Conservation (phyloP, 208 protist genomes). For the Crithidia expoeki region DNA sequence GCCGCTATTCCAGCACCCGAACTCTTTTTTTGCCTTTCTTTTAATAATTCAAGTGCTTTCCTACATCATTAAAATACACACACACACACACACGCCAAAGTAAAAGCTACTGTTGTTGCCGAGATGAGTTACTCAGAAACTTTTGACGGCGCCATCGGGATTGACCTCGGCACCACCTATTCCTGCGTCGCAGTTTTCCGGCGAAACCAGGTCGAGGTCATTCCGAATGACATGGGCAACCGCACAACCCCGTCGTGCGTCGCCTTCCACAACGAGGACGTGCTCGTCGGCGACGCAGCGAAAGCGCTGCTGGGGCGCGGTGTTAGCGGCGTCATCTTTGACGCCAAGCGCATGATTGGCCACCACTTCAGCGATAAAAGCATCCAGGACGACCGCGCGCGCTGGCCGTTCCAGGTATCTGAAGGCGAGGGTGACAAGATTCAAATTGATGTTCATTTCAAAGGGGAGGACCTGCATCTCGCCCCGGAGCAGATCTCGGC, state of each 20-base stretch:
- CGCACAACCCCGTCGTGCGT: slow-evolving; percentile 99
- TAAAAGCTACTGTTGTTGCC: neutral
- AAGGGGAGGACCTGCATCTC: slow-evolving; percentile 67
- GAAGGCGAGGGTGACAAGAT: slow-evolving; percentile 60
- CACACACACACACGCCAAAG: slow-evolving; percentile 17
- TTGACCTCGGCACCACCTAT: slow-evolving; percentile 97
- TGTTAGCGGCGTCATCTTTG: slow-evolving; percentile 92
- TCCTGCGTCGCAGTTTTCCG: slow-evolving; percentile 95
- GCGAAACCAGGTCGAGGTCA: slow-evolving; percentile 92
- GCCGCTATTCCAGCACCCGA: too few species aligned
- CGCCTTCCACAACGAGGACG: slow-evolving; percentile 97
- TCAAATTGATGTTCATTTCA: slow-evolving; percentile 60
- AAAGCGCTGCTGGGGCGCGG: slow-evolving; percentile 91
- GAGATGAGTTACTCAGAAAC: slow-evolving; percentile 30
- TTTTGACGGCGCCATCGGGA: slow-evolving; percentile 83
- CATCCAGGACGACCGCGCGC: slow-evolving; percentile 91
- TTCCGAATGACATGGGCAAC: slow-evolving; percentile 99
- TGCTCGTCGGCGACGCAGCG: slow-evolving; percentile 97
- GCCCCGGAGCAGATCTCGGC: slow-evolving; percentile 97
- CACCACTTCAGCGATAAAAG: slow-evolving; percentile 82
- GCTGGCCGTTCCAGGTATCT: slow-evolving; percentile 96
- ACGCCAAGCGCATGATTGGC: slow-evolving; percentile 97
- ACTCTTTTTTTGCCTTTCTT: neutral
- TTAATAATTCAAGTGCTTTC: neutral
- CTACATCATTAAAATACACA: neutral